phyloP scores from a whole-genome alignment of 345 rosid genomes.

The Psidium guajava region DNA sequence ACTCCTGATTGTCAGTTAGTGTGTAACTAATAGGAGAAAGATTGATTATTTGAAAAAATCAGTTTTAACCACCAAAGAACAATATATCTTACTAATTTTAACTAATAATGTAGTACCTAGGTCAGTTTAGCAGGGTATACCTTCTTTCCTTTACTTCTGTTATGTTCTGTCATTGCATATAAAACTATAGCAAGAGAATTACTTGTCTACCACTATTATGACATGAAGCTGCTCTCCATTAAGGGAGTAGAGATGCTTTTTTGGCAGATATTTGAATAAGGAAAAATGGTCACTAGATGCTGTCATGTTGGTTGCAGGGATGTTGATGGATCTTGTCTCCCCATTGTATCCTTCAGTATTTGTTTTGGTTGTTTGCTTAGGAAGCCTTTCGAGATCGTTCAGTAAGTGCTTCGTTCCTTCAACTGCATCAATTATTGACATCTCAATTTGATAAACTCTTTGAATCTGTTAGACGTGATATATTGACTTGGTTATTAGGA shows the following conservation, averaged over 20 bases:
- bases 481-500: neutral
- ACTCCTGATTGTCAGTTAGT: neutral
- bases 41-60: neutral
- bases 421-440: neutral
- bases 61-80: neutral
- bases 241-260: neutral
- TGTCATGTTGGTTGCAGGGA: constrained; percentile 45
- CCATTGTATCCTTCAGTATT: constrained; percentile 89
- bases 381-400: constrained; percentile 89
- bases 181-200: neutral
- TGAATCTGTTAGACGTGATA: neutral
- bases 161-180: neutral
- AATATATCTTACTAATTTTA: neutral
- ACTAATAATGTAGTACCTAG: neutral
- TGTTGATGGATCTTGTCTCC: constrained; percentile 98
- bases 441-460: neutral
- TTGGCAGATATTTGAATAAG: neutral
- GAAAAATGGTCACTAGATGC: neutral
- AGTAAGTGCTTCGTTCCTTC: constrained; percentile 39
- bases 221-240: neutral
- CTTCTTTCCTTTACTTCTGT: neutral
- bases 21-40: neutral
- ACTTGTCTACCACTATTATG: neutral
- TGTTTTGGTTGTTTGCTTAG: constrained; percentile 81
- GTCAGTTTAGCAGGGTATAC: neutral